Percentiles rank a stretch among this genome's conserved stretches.
These are phyloP conservation scores for Scytalidium sp. DNA, from an alignment of 2,329 filamentous ascomycete genomes.

Conservation along the genomic window DNA sequence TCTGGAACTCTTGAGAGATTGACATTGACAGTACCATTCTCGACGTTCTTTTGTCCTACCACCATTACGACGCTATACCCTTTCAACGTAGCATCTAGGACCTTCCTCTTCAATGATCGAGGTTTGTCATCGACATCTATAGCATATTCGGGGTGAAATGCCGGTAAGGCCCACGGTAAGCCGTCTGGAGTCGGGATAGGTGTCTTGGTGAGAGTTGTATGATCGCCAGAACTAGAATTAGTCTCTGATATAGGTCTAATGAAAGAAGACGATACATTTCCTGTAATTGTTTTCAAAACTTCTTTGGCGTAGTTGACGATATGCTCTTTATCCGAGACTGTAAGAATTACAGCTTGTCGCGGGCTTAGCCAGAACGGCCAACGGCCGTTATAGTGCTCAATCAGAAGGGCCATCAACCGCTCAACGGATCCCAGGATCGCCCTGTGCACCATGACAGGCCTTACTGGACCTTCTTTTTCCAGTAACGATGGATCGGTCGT, in stretches of 20 bases:
- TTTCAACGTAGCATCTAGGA: conserved; percentile 66
- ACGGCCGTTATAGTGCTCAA: conserved; percentile 75
- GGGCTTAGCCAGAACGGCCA: conserved; percentile 92
- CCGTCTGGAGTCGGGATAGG: conserved; percentile 22
- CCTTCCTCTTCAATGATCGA: conserved; percentile 64
- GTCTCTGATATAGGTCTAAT: neutral
- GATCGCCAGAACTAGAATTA: conserved; percentile 6
- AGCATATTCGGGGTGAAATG: conserved; percentile 22
- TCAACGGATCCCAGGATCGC: conserved; percentile 84
- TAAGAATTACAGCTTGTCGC: conserved; percentile 70
- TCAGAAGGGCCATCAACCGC: conserved; percentile 78
- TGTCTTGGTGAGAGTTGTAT: conserved; percentile 7
- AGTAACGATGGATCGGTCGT: conserved; percentile 46
- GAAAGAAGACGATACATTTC: neutral
- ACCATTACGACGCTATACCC: conserved; percentile 74
- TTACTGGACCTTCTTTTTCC: conserved; percentile 54
- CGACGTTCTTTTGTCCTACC: conserved; percentile 64
- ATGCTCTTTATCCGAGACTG: conserved; percentile 58
- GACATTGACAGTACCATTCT: conserved; percentile 52
- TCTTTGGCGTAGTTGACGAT: conserved; percentile 22
- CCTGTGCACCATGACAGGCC: conserved; percentile 79
- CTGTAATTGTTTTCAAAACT: conserved; percentile 9
- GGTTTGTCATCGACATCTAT: conserved; percentile 64
- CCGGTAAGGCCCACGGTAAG: conserved; percentile 26
- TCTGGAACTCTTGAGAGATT: conserved; percentile 35